Conservation (phyloP, 371 early-diverging fungal species). For the Choanephora cucurbitarum region DNA sequence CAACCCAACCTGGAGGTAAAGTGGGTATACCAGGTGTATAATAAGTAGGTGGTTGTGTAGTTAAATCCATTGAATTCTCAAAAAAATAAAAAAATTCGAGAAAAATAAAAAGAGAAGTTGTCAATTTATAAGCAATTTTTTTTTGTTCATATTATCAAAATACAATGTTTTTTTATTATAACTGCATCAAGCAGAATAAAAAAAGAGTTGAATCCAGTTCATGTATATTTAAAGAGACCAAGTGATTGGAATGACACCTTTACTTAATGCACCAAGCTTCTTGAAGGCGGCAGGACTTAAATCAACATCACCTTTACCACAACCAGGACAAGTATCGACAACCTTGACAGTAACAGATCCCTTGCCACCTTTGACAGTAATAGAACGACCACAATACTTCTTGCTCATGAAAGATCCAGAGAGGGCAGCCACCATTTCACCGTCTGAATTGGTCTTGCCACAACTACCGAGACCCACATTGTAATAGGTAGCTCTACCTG, state of each 20-base stretch:
- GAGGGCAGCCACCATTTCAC: constrained; percentile 30
- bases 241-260: constrained; percentile 50
- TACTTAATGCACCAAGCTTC: constrained; percentile 41
- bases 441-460: constrained; percentile 15
- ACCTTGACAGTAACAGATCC: constrained; percentile 40
- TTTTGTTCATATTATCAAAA: neutral
- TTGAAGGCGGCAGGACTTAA: constrained; percentile 56
- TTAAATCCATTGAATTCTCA: neutral
- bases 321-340: constrained; percentile 59
- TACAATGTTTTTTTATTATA: neutral
- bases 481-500: constrained; percentile 30
- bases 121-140: too few species aligned
- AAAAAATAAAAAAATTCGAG: neutral
- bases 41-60: constrained; percentile 3
- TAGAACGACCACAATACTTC: constrained; percentile 39
- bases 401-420: constrained; percentile 16
- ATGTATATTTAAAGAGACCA: constrained; percentile 40
- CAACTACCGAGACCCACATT: constrained; percentile 33
- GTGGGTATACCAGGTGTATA: neutral
- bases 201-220: constrained; percentile 11
- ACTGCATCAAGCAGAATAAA: neutral
- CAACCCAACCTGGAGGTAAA: constrained; percentile 64
- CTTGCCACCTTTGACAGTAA: constrained; percentile 31
- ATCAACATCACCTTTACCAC: constrained; percentile 54
- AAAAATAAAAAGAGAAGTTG: too few species aligned